Evolutionary conservation across 1,284 basidiomycete species (phyloP).

Genomic region (Heterobasidion irregulare): DNA sequence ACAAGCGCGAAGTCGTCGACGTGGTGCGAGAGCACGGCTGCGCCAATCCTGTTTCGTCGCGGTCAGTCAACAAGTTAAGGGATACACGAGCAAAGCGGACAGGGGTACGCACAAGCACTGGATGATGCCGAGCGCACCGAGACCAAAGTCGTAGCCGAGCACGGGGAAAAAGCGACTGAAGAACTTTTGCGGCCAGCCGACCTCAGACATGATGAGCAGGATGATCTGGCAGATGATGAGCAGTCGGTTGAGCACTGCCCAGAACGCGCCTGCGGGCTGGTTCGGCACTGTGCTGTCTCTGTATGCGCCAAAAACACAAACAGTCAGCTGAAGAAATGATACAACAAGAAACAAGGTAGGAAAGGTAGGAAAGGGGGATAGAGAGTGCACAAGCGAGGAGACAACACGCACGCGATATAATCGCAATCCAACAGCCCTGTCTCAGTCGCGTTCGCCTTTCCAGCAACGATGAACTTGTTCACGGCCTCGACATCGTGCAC

Average conservation of each 20-base stretch:
- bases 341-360: background rate
- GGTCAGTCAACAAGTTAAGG: background rate
- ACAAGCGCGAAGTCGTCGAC: slow-evolving; percentile 71
- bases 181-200: slow-evolving; percentile 62
- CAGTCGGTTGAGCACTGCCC: slow-evolving; percentile 76
- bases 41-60: slow-evolving; percentile 44
- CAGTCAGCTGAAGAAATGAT: background rate
- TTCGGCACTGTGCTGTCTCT: slow-evolving; percentile 77
- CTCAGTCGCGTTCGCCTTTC: slow-evolving; percentile 19
- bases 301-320: background rate
- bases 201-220: slow-evolving; percentile 61
- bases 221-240: slow-evolving; percentile 75
- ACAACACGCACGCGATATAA: slow-evolving; percentile 52
- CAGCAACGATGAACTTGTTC: slow-evolving; percentile 45
- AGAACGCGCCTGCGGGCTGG: slow-evolving; percentile 80
- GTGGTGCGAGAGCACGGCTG: slow-evolving; percentile 73
- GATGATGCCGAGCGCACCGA: slow-evolving; percentile 77
- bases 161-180: slow-evolving; percentile 82
- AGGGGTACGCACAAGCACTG: slow-evolving; percentile 57
- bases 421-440: slow-evolving; percentile 40
- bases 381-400: background rate
- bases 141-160: slow-evolving; percentile 73
- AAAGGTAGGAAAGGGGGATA: background rate
- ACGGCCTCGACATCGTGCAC: slow-evolving; percentile 76
- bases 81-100: background rate